Conservation (phyloP, 2,329 filamentous ascomycete genomes). For the Tolypocladium sp. region DNA sequence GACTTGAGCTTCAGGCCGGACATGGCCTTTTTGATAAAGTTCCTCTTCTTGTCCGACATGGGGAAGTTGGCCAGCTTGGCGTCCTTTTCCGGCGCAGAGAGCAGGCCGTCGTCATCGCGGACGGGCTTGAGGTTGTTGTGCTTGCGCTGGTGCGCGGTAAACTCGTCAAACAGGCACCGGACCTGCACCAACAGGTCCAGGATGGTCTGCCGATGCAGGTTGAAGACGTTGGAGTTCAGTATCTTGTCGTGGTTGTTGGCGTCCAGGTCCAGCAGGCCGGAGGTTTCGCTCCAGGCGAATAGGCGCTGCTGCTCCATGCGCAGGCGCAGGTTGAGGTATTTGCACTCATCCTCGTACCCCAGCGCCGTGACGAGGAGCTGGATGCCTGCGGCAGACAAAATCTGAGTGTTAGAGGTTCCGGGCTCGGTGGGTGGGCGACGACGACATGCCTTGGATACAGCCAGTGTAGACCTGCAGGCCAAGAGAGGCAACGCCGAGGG, state of each 20-base stretch:
- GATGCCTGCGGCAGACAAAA: constrained; percentile 21
- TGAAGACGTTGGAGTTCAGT: constrained; percentile 36
- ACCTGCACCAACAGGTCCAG: constrained; percentile 38
- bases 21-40: constrained; percentile 37
- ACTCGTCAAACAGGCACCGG: constrained; percentile 36
- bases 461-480: constrained; percentile 36
- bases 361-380: constrained; percentile 38
- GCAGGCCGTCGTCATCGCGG: constrained; percentile 22
- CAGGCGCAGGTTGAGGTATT: constrained; percentile 37
- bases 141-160: constrained; percentile 29
- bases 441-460: constrained; percentile 31
- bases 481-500: constrained; percentile 34
- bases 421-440: not conserved
- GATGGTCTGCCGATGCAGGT: constrained; percentile 38
- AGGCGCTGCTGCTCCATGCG: constrained; percentile 41
- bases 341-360: constrained; percentile 37
- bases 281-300: constrained; percentile 40
- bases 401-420: not conserved
- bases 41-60: constrained; percentile 27
- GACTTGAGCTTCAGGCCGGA: constrained; percentile 25
- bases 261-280: constrained; percentile 35
- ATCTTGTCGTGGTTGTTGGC: constrained; percentile 29
- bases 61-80: constrained; percentile 35
- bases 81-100: constrained; percentile 31
- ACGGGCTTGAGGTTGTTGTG: constrained; percentile 26